Base-by-base conservation (phyloP, 768 basidiomycete species). In the Lactarius hengduanensis region DNA sequence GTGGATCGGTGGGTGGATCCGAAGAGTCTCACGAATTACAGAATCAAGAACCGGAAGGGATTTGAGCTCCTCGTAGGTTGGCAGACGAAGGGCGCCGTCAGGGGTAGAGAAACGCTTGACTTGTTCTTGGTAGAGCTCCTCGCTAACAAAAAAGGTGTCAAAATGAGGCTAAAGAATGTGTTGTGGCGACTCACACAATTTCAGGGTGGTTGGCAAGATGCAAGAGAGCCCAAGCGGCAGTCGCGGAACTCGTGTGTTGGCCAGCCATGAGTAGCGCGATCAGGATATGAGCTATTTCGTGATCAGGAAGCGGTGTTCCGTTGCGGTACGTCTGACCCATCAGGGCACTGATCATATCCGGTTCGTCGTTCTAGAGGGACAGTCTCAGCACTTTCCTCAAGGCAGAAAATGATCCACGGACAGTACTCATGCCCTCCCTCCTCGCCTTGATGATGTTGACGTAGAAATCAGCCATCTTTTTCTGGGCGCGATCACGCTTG, bases 181-280 rank as follows among this genome's bases (percentile, higher is more conserved):
- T 22, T 9, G 56, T 45, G 3, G 26, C 8, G 13, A 84, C 89
- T 72, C 74, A 95, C 92, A 85, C 86, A 67, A 96, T 72, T 30
- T 91, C 86, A 1, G 83, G 84, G 57, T 88, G 84, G 69, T 85
- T 79, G 34, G 95, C 96, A 36, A 98, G 76, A 73, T 97, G 94
- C 53, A 98, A 84, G 45, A 98, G 81, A 18, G 88, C 75, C 97
- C 97, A 99, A 11, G 94, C 89, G 38, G 88, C 88, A 26, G 93
- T 90, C 2, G 97, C 89, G 16, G 97, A 97, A 72, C 91, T 93
- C 0, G 97, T 99, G 78, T 99, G 97, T 79, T 99, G 97, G 45
- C 97, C 97, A 54, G 97, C 97, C 97, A 99, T 98, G 69, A 99
- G 87, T 56, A 99, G 85, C 18, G 97, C 97, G 73, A 98, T 99